A percentile compares a stretch with the other conserved stretches of the same genome.
Evolutionary conservation across 495 filamentous ascomycete species (phyloP).

Genomic region (Aspergillus diversus): DNA sequence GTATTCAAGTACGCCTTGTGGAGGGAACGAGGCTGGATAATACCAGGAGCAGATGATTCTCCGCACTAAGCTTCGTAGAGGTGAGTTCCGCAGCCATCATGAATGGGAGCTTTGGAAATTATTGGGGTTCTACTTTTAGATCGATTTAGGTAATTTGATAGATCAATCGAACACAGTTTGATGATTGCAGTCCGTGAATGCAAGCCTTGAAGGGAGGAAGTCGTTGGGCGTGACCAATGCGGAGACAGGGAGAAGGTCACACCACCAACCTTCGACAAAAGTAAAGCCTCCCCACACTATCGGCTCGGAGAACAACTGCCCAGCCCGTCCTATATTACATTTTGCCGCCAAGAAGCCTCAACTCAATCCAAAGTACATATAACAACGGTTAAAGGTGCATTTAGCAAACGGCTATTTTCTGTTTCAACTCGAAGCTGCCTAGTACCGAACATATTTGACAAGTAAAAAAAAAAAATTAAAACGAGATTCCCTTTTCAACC

Average conservation of each 20-base stretch:
- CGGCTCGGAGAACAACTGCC: no score
- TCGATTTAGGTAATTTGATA: neutral
- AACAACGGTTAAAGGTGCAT: neutral
- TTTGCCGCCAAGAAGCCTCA: neutral
- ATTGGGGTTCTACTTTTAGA: neutral
- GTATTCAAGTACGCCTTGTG: slow-evolving; percentile 11
- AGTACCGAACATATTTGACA: slow-evolving; percentile 19
- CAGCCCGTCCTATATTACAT: neutral
- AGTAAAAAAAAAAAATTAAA: slow-evolving; percentile 21
- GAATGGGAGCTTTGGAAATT: neutral
- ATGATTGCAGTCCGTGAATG: neutral
- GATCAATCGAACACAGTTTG: neutral
- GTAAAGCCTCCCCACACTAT: neutral
- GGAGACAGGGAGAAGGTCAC: slow-evolving; percentile 17
- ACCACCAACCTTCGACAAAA: slow-evolving; percentile 4
- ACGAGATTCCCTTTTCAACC: slow-evolving; percentile 47
- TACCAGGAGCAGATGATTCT: slow-evolving; percentile 74
- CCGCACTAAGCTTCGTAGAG: slow-evolving; percentile 71
- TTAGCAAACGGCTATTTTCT: slow-evolving; percentile 3
- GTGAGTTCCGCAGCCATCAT: slow-evolving; percentile 57
- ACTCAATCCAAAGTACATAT: neutral
- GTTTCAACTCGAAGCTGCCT: slow-evolving; percentile 19
- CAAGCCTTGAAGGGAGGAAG: neutral
- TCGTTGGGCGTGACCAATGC: slow-evolving; percentile 18
- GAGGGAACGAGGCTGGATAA: slow-evolving; percentile 16